Evolutionary conservation across 129 eudicot genomes (phyloP).

Genomic region (Pulicaria dysenterica): DNA sequence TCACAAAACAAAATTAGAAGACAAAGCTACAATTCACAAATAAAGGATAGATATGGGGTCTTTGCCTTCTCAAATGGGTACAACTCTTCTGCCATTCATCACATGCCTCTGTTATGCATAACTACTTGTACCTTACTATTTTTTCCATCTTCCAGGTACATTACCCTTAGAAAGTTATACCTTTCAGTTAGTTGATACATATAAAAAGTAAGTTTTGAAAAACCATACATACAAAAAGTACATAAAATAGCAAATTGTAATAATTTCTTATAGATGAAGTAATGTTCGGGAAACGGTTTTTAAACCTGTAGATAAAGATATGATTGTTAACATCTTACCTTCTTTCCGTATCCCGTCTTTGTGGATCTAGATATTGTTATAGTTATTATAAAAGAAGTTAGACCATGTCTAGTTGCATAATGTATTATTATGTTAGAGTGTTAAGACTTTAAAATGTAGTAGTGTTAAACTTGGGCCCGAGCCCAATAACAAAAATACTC

Average conservation of each 20-base stretch:
- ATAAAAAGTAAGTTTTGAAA: background rate
- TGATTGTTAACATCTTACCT: too few species aligned
- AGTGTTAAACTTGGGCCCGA: too few species aligned
- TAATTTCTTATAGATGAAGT: too few species aligned
- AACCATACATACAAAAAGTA: background rate
- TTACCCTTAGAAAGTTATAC: background rate
- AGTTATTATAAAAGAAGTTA: too few species aligned
- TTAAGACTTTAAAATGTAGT: too few species aligned
- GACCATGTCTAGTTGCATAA: too few species aligned
- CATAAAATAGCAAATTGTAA: background rate
- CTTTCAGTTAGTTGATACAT: background rate
- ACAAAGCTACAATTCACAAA: constrained; percentile 17
- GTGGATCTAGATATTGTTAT: too few species aligned
- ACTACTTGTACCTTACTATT: constrained; percentile 16
- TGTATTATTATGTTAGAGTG: too few species aligned
- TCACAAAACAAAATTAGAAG: constrained; percentile 29
- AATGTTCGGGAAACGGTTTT: too few species aligned
- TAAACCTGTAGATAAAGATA: too few species aligned
- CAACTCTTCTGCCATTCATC: constrained; percentile 34
- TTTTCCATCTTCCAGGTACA: background rate
- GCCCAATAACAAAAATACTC: too few species aligned
- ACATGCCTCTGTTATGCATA: constrained; percentile 34
- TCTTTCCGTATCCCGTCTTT: too few species aligned
- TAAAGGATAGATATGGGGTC: constrained; percentile 13
- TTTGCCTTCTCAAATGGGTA: constrained; percentile 28